Evolutionary conservation across 306 rosid genomes (phyloP).

Genomic region (Luffa aegyptiaca): DNA sequence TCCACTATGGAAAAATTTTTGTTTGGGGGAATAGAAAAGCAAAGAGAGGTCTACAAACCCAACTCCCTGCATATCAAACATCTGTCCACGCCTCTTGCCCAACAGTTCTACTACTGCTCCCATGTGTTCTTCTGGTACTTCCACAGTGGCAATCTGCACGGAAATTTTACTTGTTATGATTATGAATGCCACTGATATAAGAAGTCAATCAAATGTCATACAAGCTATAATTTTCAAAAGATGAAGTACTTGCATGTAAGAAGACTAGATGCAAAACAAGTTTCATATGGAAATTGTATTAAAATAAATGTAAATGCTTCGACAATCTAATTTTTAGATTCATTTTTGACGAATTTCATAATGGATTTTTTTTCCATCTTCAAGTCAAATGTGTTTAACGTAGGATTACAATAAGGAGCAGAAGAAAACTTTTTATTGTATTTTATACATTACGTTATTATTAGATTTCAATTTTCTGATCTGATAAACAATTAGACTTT

Average conservation of each 20-base stretch:
- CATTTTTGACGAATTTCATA: neutral
- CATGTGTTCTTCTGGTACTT: slow-evolving; percentile 95
- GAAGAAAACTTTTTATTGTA: neutral
- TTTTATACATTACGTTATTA: neutral
- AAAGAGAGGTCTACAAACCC: slow-evolving; percentile 51
- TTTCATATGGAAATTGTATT: neutral
- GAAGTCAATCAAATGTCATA: neutral
- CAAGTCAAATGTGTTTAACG: neutral
- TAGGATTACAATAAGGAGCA: neutral
- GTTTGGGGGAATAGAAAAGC: slow-evolving; percentile 13
- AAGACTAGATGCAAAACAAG: neutral
- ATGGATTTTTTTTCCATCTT: neutral
- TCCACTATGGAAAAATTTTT: neutral
- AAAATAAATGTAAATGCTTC: neutral
- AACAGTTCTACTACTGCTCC: slow-evolving; percentile 94
- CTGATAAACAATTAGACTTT: neutral
- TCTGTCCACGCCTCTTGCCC: slow-evolving; percentile 89
- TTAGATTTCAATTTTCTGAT: neutral
- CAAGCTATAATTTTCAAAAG: neutral
- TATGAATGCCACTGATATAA: slow-evolving; percentile 8
- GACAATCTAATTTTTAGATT: neutral
- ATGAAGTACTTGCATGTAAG: neutral
- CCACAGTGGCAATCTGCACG: slow-evolving; percentile 86
- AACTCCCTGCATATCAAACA: slow-evolving; percentile 94
- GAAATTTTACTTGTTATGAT: slow-evolving; percentile 12